Percentiles rank a stretch among this genome's conserved stretches.
phyloP scores from a whole-genome alignment of 1,284 basidiomycete species.

The Pseudozyma thailandica region DNA sequence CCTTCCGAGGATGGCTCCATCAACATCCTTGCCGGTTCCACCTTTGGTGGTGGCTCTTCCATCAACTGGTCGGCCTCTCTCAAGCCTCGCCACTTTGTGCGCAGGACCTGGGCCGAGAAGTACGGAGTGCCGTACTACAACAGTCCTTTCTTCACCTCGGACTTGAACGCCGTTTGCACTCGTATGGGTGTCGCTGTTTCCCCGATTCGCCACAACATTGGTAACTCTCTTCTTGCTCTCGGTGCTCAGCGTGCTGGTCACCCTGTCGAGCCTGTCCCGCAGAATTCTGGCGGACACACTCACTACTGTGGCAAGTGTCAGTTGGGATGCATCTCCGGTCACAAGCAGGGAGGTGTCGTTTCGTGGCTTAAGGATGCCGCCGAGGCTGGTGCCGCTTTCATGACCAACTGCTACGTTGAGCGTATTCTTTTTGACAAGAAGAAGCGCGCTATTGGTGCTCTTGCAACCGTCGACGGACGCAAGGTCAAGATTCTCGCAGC shows the following conservation, averaged over 20 bases:
- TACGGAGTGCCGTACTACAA: conserved; percentile 68
- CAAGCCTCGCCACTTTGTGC: conserved; percentile 68
- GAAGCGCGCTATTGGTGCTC: conserved; percentile 58
- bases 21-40: conserved; percentile 69
- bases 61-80: conserved; percentile 71
- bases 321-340: conserved; percentile 68
- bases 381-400: conserved; percentile 67
- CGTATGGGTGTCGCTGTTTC: conserved; percentile 69
- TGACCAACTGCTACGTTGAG: conserved; percentile 67
- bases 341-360: conserved; percentile 68
- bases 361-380: conserved; percentile 69
- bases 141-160: conserved; percentile 65
- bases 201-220: conserved; percentile 68
- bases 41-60: conserved; percentile 70
- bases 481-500: conserved; percentile 65
- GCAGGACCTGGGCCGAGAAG: conserved; percentile 69
- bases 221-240: conserved; percentile 67
- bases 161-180: conserved; percentile 68
- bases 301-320: conserved; percentile 70
- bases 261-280: conserved; percentile 66
- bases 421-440: conserved; percentile 68
- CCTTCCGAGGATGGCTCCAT: conserved; percentile 68
- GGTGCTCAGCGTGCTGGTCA: conserved; percentile 66
- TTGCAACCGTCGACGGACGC: conserved; percentile 58
- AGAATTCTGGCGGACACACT: conserved; percentile 69